Conservation (phyloP, 768 basidiomycete species). For the Suillus subalutaceus region DNA sequence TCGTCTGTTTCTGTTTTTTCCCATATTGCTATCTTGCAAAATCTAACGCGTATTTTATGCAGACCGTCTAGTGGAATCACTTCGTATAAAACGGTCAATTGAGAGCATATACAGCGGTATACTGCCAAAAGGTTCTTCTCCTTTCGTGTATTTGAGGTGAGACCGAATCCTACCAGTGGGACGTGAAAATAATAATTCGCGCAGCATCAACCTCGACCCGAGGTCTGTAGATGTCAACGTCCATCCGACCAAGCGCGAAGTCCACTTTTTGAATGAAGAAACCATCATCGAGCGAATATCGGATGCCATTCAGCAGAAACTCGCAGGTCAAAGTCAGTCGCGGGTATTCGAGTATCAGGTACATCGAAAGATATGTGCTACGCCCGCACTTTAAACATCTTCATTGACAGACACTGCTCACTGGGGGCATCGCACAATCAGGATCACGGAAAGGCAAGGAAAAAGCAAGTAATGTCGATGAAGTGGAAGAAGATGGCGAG, state of each 20-base stretch:
- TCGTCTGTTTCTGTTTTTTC: constrained; percentile 52
- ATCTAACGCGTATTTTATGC: background rate
- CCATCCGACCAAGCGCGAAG: constrained; percentile 96
- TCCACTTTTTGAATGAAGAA: constrained; percentile 93
- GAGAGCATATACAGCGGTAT: constrained; percentile 84
- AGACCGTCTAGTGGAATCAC: constrained; percentile 94
- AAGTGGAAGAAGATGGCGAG: constrained; percentile 31
- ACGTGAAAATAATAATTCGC: constrained; percentile 2
- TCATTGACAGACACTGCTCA: constrained; percentile 55
- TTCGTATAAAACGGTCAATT: constrained; percentile 82
- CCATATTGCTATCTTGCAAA: background rate
- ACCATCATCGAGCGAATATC: constrained; percentile 77
- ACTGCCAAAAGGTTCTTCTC: constrained; percentile 85
- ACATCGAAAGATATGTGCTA: background rate
- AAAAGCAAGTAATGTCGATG: constrained; percentile 44
- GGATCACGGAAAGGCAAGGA: constrained; percentile 21
- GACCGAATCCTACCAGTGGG: background rate
- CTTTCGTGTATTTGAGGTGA: constrained; percentile 96
- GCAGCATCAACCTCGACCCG: constrained; percentile 81
- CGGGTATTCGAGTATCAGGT: constrained; percentile 77
- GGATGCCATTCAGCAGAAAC: constrained; percentile 66
- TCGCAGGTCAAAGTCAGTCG: constrained; percentile 67
- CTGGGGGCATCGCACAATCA: constrained; percentile 48
- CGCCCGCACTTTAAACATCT: constrained; percentile 9
- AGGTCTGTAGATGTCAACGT: constrained; percentile 95